Conservation (phyloP, 2,329 filamentous ascomycete species). For the Monascus ruber region DNA sequence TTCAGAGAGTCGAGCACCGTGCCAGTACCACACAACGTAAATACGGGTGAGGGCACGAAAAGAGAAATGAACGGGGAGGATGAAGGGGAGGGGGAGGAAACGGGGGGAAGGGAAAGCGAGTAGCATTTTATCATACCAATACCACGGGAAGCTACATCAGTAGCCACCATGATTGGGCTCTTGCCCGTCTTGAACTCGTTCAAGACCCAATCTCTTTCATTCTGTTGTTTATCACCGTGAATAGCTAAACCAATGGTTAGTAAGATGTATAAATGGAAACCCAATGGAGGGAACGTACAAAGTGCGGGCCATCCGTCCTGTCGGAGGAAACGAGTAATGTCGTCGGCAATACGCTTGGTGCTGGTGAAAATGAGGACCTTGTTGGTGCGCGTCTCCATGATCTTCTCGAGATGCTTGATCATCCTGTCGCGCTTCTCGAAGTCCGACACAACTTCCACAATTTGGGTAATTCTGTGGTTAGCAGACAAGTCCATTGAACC, state of each 20-base stretch:
- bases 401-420: constrained; percentile 94
- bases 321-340: constrained; percentile 93
- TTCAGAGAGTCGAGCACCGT: constrained; percentile 81
- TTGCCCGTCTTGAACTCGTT: constrained; percentile 99
- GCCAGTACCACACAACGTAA: constrained; percentile 51
- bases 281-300: constrained; percentile 50
- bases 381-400: constrained; percentile 93
- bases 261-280: constrained; percentile 2
- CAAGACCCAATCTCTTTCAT: constrained; percentile 98
- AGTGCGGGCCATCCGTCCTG: constrained; percentile 97
- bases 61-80: constrained; percentile 18
- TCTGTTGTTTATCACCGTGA: constrained; percentile 98
- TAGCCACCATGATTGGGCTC: constrained; percentile 99
- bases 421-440: constrained; percentile 97
- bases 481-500: constrained; percentile 91
- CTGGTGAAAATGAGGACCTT: constrained; percentile 89
- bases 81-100: constrained; percentile 18
- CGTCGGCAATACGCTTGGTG: constrained; percentile 85
- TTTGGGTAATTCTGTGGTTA: constrained; percentile 95
- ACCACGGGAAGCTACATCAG: constrained; percentile 98
- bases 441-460: constrained; percentile 90
- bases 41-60: constrained; percentile 33
- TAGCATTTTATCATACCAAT: constrained; percentile 87
- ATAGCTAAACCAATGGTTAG: constrained; percentile 55
- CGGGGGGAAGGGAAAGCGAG: constrained; percentile 24